Conservation (phyloP, 2,329 filamentous ascomycete genomes). For the Microcera coccophila region DNA sequence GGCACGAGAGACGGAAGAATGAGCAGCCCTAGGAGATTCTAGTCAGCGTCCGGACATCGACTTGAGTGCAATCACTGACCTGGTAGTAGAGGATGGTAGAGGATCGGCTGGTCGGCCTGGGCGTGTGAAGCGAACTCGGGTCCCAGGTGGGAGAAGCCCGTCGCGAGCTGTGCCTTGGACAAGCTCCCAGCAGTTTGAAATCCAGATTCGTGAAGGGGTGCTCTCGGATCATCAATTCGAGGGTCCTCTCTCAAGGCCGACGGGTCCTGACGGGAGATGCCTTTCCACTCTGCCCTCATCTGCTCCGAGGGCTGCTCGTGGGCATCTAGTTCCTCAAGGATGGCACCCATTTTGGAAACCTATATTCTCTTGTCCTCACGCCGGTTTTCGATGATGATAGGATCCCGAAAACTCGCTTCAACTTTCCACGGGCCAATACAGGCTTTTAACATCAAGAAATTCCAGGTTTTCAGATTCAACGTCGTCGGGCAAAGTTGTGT, state of each 20-base stretch:
- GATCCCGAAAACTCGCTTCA: too few species aligned
- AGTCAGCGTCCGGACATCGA: too few species aligned
- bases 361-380: too few species aligned
- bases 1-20: slow-evolving; percentile 74
- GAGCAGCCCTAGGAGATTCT: slow-evolving; percentile 65
- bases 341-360: slow-evolving; percentile 26
- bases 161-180: slow-evolving; percentile 38
- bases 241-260: slow-evolving; percentile 49
- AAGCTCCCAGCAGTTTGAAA: slow-evolving; percentile 47
- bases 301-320: slow-evolving; percentile 71
- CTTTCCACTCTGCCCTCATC: slow-evolving; percentile 71
- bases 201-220: slow-evolving; percentile 34
- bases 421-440: too few species aligned
- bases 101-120: slow-evolving; percentile 46
- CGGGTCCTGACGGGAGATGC: slow-evolving; percentile 59
- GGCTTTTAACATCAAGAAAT: too few species aligned
- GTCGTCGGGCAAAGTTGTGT: too few species aligned
- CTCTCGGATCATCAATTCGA: slow-evolving; percentile 53
- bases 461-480: too few species aligned
- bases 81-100: slow-evolving; percentile 63
- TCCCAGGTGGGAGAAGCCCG: slow-evolving; percentile 42
- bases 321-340: slow-evolving; percentile 59
- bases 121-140: slow-evolving; percentile 30
- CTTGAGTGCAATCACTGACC: slow-evolving; percentile 53
- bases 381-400: too few species aligned